Conservation (phyloP, 1,139 yeast species). For the Suhomyces bribrorum region DNA sequence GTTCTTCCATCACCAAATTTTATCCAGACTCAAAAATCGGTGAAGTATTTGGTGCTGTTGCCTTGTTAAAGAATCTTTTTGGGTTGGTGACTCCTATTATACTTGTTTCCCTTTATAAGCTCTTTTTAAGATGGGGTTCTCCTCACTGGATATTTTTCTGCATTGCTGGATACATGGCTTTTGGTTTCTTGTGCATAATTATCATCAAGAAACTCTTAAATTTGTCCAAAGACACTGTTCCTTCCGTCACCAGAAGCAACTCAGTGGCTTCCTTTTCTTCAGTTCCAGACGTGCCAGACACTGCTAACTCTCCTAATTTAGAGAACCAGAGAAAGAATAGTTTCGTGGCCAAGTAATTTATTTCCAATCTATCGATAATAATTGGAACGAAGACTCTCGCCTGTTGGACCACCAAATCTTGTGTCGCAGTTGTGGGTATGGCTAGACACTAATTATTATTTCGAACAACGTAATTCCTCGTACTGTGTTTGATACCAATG, state of each 20-base stretch:
- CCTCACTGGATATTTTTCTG: constrained; percentile 14
- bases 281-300: not conserved
- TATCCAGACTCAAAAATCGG: constrained; percentile 49
- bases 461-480: too few relatives aligned
- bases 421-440: too few relatives aligned
- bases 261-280: constrained; percentile 10
- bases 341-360: constrained; percentile 5
- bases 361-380: too few relatives aligned
- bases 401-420: too few relatives aligned
- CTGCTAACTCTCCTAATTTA: constrained; percentile 1
- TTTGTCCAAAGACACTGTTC: constrained; percentile 8
- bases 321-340: constrained; percentile 15
- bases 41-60: constrained; percentile 55
- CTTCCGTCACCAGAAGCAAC: constrained; percentile 7
- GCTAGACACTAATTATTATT: too few relatives aligned
- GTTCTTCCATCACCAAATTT: constrained; percentile 53
- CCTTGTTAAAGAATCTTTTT: constrained; percentile 43
- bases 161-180: constrained; percentile 3
- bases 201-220: constrained; percentile 9
- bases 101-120: constrained; percentile 40
- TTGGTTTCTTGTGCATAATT: constrained; percentile 3
- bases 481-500: not conserved
- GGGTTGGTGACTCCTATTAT: constrained; percentile 41
- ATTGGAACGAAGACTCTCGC: too few relatives aligned
- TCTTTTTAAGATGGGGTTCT: constrained; percentile 10